These are phyloP conservation scores for Penicillium antarcticum DNA, from an alignment of 495 filamentous ascomycete species.

Conservation along the genomic window DNA sequence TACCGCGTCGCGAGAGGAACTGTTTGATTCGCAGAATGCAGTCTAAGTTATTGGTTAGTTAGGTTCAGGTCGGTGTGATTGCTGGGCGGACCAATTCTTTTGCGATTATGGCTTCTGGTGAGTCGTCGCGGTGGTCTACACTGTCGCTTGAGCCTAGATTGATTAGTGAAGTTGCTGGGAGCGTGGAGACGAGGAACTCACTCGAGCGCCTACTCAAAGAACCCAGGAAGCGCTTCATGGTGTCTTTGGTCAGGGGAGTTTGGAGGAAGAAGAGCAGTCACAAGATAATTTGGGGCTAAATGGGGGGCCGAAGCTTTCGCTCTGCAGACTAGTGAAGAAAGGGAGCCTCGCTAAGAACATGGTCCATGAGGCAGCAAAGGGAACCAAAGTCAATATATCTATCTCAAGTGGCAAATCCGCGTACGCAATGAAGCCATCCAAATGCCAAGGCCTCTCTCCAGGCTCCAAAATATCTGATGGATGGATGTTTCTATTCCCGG, in stretches of 20 bases:
- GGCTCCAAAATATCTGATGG: not conserved
- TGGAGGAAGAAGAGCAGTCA: not conserved
- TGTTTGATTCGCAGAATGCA: slow-evolving; percentile 77
- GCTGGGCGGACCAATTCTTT: slow-evolving; percentile 48
- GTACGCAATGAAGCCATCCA: not conserved
- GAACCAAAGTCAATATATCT: not conserved
- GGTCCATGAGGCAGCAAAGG: not conserved
- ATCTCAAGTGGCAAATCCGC: not conserved
- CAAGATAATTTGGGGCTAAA: not conserved
- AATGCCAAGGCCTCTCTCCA: not conserved
- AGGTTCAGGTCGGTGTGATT: too few relatives aligned
- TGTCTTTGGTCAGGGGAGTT: not conserved
- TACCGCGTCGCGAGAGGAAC: slow-evolving; percentile 60
- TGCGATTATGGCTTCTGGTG: slow-evolving; percentile 45
- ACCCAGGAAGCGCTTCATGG: slow-evolving; percentile 19
- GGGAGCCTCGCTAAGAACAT: not conserved
- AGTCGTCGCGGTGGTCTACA: slow-evolving; percentile 30
- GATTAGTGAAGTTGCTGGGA: slow-evolving; percentile 8
- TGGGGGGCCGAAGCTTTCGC: not conserved
- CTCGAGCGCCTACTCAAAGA: slow-evolving; percentile 23
- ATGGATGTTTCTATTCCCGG: not conserved
- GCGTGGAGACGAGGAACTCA: slow-evolving; percentile 13
- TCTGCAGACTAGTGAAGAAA: not conserved
- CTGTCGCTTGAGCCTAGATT: slow-evolving; percentile 20
- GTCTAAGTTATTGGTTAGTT: slow-evolving; percentile 35